Conservation (phyloP, 2,329 filamentous ascomycete species). For the Ambrosiella xylebori region DNA sequence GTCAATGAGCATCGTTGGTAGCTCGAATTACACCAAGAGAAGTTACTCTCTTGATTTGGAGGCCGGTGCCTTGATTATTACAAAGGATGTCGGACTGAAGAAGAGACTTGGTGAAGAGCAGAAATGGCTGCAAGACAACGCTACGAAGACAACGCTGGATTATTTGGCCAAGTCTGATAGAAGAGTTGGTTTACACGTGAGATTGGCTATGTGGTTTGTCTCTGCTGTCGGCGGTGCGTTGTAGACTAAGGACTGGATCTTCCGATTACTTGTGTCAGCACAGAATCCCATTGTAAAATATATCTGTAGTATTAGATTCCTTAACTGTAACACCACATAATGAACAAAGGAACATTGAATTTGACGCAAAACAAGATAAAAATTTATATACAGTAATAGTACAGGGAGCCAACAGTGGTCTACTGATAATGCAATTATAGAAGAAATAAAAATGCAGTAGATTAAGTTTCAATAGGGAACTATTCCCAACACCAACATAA, state of each 20-base stretch:
- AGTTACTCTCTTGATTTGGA: conserved; percentile 89
- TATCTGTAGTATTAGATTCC: not conserved
- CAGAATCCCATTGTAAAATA: not conserved
- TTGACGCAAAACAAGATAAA: not conserved
- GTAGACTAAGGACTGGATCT: conserved; percentile 22
- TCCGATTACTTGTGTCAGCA: not conserved
- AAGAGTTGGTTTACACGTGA: conserved; percentile 68
- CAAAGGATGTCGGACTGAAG: conserved; percentile 55
- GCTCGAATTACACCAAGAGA: conserved; percentile 87
- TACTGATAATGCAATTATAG: not conserved
- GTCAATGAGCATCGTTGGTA: conserved; percentile 69
- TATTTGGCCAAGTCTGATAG: conserved; percentile 71
- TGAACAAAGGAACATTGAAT: not conserved
- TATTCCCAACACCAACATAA: not conserved
- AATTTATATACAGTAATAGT: not conserved
- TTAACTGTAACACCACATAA: not conserved
- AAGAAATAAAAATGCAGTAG: not conserved
- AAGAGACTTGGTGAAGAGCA: conserved; percentile 62
- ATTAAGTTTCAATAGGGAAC: not conserved
- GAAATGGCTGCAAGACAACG: conserved; percentile 59
- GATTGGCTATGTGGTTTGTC: conserved; percentile 89
- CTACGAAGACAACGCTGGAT: conserved; percentile 48
- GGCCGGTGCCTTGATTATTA: conserved; percentile 73
- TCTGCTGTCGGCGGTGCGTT: conserved; percentile 72
- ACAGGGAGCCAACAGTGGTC: not conserved